Percentiles rank a stretch among this genome's conserved stretches.
These are phyloP conservation scores for Aphanomyces invadans DNA, from an alignment of 352 stramenopile species.

Conservation along the genomic window DNA sequence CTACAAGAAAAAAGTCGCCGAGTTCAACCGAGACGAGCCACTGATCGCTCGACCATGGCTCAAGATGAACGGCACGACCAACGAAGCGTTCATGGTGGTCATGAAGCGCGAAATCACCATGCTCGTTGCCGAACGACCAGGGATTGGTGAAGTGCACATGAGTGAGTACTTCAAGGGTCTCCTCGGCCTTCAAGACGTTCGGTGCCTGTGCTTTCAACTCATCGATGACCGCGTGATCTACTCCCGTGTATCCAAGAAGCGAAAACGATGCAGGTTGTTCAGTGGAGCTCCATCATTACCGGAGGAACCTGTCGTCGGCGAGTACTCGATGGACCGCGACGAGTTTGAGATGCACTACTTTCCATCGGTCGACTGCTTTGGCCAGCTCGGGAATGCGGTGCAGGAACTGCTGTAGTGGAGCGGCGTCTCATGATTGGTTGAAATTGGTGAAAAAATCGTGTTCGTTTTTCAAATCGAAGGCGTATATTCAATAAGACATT, in stretches of 20 bases:
- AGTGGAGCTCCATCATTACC: not conserved
- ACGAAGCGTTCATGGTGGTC: constrained; percentile 41
- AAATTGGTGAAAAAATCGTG: no score
- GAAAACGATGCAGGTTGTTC: not conserved
- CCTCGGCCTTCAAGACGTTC: constrained; percentile 61
- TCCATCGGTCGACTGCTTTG: constrained; percentile 66
- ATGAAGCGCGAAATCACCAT: constrained; percentile 77
- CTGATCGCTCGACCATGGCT: constrained; percentile 63
- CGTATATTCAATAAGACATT: no score
- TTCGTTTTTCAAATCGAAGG: not conserved
- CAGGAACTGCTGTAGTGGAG: not conserved
- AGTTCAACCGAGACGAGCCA: constrained; percentile 53
- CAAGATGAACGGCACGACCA: constrained; percentile 59
- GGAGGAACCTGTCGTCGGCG: not conserved
- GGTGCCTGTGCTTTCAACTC: constrained; percentile 57
- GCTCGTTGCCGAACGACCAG: constrained; percentile 64
- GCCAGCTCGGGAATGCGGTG: constrained; percentile 46
- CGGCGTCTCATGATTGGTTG: not conserved
- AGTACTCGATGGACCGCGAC: constrained; percentile 32
- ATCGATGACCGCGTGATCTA: constrained; percentile 56
- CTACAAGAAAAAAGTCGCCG: constrained; percentile 34
- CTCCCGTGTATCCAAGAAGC: constrained; percentile 28
- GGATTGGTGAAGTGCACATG: constrained; percentile 49
- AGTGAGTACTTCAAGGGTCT: constrained; percentile 67
- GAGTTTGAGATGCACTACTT: constrained; percentile 64